Conservation (phyloP, 2,329 filamentous ascomycete species). For the Colletotrichum coccodes region DNA sequence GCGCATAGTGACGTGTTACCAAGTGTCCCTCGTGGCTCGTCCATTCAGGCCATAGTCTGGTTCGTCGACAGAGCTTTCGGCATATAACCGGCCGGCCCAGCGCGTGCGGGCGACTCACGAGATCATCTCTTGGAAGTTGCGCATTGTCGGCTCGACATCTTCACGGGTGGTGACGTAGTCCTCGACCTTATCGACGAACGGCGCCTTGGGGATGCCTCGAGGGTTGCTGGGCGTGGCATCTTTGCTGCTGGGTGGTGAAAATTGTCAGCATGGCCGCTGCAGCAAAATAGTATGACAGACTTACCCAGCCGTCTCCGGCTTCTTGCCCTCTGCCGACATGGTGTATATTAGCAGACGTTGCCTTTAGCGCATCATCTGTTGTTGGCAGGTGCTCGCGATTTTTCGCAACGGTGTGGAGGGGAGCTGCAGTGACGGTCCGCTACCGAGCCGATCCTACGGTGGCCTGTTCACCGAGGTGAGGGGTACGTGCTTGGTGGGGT, state of each 20-base stretch:
- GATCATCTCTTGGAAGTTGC: constrained; percentile 93
- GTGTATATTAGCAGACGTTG: constrained; percentile 15
- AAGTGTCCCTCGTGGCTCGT: neutral
- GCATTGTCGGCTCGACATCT: constrained; percentile 83
- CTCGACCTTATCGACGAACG: constrained; percentile 89
- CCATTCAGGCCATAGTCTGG: neutral
- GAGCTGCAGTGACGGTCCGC: constrained; percentile 33
- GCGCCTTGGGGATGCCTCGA: constrained; percentile 83
- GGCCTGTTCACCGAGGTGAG: constrained; percentile 34
- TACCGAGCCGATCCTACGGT: constrained; percentile 17
- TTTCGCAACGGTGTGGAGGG: constrained; percentile 32
- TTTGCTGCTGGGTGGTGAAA: constrained; percentile 44
- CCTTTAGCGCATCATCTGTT: constrained; percentile 28
- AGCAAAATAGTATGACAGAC: no score
- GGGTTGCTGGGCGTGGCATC: constrained; percentile 75
- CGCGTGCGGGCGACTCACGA: constrained; percentile 67
- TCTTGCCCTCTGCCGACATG: constrained; percentile 29
- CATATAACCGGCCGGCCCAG: neutral
- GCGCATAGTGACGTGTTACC: constrained; percentile 39
- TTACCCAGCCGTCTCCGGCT: constrained; percentile 27
- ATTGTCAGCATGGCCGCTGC: neutral
- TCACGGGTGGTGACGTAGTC: constrained; percentile 84
- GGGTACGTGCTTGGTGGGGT: constrained; percentile 5
- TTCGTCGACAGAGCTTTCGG: neutral
- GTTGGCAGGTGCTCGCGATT: constrained; percentile 29